A percentile compares a stretch with the other conserved stretches of the same genome.
Conservation (phyloP, 495 filamentous ascomycete species). For the Aspergillus coremiiformis region DNA sequence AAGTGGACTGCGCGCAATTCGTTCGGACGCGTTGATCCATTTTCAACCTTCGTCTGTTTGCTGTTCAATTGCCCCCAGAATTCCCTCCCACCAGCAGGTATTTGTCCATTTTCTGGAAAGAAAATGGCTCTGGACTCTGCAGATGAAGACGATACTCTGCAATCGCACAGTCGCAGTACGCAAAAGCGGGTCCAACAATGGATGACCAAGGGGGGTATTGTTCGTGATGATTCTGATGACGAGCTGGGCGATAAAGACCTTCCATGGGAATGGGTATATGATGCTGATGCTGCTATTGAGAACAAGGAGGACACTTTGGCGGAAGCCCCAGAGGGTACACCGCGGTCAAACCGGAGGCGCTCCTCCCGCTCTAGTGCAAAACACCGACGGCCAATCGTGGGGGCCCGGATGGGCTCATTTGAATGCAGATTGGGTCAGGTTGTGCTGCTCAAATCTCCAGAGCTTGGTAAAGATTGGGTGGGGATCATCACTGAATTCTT, state of each 20-base stretch:
- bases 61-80: not conserved
- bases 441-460: conserved; percentile 78
- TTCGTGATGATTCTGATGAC: conserved; percentile 84
- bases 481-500: conserved; percentile 77
- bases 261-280: conserved; percentile 93
- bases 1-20: conserved; percentile 41
- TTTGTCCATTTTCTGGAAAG: not conserved
- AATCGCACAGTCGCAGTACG: conserved; percentile 18
- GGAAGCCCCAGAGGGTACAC: conserved; percentile 27
- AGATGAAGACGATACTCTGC: conserved; percentile 12
- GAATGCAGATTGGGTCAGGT: conserved; percentile 74
- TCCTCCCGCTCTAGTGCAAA: conserved; percentile 22
- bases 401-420: conserved; percentile 80
- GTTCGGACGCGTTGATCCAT: conserved; percentile 12
- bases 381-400: conserved; percentile 52
- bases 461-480: conserved; percentile 78
- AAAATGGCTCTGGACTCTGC: conserved; percentile 16
- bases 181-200: conserved; percentile 50
- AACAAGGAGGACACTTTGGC: conserved; percentile 15
- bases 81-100: not conserved
- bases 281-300: conserved; percentile 24
- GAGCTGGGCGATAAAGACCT: conserved; percentile 77
- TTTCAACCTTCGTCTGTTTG: conserved; percentile 5
- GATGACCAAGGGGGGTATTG: conserved; percentile 57
- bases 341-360: conserved; percentile 27